Evolutionary conservation across 768 basidiomycete genomes (phyloP).

Genomic region (Suillus paluster): DNA sequence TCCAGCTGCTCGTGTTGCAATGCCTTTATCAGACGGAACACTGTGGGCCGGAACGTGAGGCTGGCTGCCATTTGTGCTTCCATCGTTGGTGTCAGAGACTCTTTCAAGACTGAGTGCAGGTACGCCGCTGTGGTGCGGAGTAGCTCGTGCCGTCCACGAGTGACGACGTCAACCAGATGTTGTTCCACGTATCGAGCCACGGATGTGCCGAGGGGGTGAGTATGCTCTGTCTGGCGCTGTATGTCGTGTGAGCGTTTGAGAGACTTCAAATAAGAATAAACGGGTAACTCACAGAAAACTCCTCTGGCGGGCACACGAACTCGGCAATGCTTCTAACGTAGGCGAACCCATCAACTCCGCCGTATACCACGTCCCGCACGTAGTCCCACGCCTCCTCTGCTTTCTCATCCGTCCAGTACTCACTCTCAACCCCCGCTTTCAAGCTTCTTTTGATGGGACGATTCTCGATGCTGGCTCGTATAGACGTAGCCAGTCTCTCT

Average conservation of each 20-base stretch:
- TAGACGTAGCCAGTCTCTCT: slow-evolving; percentile 37
- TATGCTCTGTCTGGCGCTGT: neutral
- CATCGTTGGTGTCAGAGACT: neutral
- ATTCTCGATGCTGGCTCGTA: slow-evolving; percentile 41
- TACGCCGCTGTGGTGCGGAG: slow-evolving; percentile 2
- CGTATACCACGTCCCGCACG: slow-evolving; percentile 75
- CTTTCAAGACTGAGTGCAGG: neutral
- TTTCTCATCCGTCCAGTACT: slow-evolving; percentile 54
- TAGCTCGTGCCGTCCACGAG: slow-evolving; percentile 41
- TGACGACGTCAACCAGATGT: slow-evolving; percentile 44
- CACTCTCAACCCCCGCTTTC: slow-evolving; percentile 23
- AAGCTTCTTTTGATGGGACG: slow-evolving; percentile 21
- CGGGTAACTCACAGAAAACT: neutral
- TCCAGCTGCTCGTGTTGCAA: slow-evolving; percentile 37
- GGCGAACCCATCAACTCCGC: slow-evolving; percentile 75
- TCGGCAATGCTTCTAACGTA: slow-evolving; percentile 80
- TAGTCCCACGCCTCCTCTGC: slow-evolving; percentile 68
- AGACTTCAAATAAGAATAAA: no score
- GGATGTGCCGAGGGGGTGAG: slow-evolving; percentile 35
- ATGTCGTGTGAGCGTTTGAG: neutral
- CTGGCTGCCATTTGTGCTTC: slow-evolving; percentile 5
- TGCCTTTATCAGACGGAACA: slow-evolving; percentile 7
- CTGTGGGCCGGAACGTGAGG: slow-evolving; percentile 2
- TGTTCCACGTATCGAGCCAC: slow-evolving; percentile 46
- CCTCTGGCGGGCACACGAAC: slow-evolving; percentile 50